Evolutionary conservation across 176 grass and related monocot genomes (phyloP), one percentile per base, ranked within the genome.

Genomic region (Hordeum marinum): DNA sequence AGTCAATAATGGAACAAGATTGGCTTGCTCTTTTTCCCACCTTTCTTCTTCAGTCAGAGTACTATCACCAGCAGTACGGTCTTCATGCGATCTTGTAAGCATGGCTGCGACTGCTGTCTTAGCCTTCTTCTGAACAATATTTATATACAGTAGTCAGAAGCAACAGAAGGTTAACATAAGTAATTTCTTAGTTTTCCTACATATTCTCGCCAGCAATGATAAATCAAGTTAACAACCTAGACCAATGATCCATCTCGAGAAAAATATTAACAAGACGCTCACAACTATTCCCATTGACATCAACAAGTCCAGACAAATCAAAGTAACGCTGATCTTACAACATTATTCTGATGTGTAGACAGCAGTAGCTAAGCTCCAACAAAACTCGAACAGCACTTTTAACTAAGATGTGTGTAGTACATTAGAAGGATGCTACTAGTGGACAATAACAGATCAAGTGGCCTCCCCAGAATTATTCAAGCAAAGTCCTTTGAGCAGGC

Each of bases 101-200:
- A 99, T 99, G 68, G 90, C 96, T 48, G 80, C 87, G 9, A 99
- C 96, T 63, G 96, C 96, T 35, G 82, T 96, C 91, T 96, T 96
- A 24, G 93, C 96, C 57, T 89, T 99, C 60, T 86, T 92, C 96
- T 99, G 80, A 75, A 87, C 11, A 73, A 75, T 25, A 68, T 63
- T 83, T 46, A 73, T 35, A 5, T 72, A 75, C 13, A 18, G 6
- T 82, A 60, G 35, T 84, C 7, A 90, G 34, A 69, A 32, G 13
- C 23, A 10, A 60, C 76, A 85, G 32, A 81, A 69, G 25, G 21
- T 25, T 68, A 83, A 14, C 14, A 80, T 55, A 45, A 75, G 6
- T 32, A 78, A 18, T 64, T 72, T 67, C 20, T 8, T 59, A 71
- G 6, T 41, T 75, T 27, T 72, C 29, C 37, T 40, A 20, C 34